Conservation (phyloP, 164 flowering plant species). For the Santalum album region DNA sequence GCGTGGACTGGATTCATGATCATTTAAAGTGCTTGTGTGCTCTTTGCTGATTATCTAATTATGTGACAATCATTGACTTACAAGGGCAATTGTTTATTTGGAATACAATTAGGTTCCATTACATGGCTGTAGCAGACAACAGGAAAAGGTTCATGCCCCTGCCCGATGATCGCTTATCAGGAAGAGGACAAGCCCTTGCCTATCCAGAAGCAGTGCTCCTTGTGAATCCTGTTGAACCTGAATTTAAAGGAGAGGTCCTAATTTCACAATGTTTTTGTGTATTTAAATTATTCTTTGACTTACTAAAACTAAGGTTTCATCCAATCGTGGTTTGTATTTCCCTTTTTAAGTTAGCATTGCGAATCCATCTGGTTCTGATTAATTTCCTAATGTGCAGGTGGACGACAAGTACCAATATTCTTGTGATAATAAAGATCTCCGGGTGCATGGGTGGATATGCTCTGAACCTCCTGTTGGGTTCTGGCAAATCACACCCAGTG, state of each 20-base stretch:
- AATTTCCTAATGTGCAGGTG: not conserved
- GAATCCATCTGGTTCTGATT: not conserved
- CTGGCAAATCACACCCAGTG: conserved; percentile 5
- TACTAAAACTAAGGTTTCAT: no score
- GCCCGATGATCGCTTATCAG: conserved; percentile 36
- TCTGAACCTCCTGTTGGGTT: not conserved
- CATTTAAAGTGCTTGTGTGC: no score
- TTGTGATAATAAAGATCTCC: conserved; percentile 3
- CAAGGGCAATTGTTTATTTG: not conserved
- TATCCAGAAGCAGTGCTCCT: conserved; percentile 50
- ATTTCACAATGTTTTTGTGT: not conserved
- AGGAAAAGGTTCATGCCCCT: conserved; percentile 45
- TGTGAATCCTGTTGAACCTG: conserved; percentile 37
- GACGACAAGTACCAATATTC: conserved; percentile 8
- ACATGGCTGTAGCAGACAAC: conserved; percentile 47
- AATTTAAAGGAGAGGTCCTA: conserved; percentile 47
- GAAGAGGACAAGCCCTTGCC: conserved; percentile 26
- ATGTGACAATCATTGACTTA: no score
- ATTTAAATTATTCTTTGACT: not conserved
- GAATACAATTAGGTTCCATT: conserved; percentile 23
- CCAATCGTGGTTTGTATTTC: no score
- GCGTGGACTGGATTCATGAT: no score
- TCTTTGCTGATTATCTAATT: no score
- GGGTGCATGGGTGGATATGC: conserved; percentile 5
- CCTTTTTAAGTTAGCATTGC: no score